Base-by-base conservation (phyloP, 768 basidiomycete genomes). In the Mycena belliarum region DNA sequence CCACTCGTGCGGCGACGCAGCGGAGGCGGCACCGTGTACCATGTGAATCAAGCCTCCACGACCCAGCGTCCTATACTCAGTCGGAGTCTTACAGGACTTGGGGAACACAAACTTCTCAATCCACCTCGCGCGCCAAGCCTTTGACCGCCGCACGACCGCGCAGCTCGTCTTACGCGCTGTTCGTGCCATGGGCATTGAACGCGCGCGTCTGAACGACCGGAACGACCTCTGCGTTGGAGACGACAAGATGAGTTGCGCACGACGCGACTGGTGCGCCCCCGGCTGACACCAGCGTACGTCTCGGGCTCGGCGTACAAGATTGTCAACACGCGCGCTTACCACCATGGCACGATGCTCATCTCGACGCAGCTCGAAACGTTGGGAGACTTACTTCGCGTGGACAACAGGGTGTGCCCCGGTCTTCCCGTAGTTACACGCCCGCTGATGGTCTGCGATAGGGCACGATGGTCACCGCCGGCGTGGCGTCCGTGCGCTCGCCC, bases 301-400 rank as follows among this genome's bases (percentile, higher is more conserved):
- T 98, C 96, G 45, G 97, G 97, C 40, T 98, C 95, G 10, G 97
- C 97, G 12, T 99, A 97, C 76, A 98, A 97, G 74, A 91, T 99
- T 53, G 88, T 89, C 42, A 90, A 86, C 64, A 84, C 85, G 50
- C 80, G 97, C 26, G 94, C 95, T 8, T 98, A 98, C 73, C 96
- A 98, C 65, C 97, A 99, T 65, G 97, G 97, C 0, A 99, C 97
- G 16, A 99, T 99, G 97, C 83, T 99, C 25, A 89, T 98, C 21
- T 88, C 91, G 9, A 93, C 94, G 4, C 74, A 80, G 44, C 79
- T 98, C 26, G 76, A 81, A 32, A 79, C 82, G 7, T 75, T 99
- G 9, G 89, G 91, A 0, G 83, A 89, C 59, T 72, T 93, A 11
- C 76, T 98, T 47, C 83, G 77, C 14, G 77, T 80, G 0, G 74